Conservation (phyloP, 352 stramenopile species). For the Chrysophaeum taylorii region DNA sequence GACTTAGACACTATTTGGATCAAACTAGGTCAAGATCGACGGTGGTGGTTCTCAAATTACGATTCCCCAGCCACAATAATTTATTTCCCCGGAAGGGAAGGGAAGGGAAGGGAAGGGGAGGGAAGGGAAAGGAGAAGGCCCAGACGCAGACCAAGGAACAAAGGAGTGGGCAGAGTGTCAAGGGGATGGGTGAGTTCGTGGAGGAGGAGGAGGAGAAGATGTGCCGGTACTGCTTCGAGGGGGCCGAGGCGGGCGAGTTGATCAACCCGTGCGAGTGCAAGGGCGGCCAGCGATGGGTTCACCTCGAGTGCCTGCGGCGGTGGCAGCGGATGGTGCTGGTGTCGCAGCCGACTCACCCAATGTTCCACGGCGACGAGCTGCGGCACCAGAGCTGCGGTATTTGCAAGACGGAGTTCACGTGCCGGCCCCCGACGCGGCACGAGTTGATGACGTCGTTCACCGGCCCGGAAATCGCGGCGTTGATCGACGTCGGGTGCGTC, state of each 20-base stretch:
- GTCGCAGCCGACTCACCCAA: slow-evolving; percentile 36
- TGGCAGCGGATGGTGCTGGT: slow-evolving; percentile 40
- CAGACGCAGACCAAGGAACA: too few relatives aligned
- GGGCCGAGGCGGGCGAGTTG: slow-evolving; percentile 20
- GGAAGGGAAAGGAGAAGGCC: too few relatives aligned
- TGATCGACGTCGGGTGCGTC: slow-evolving; percentile 29
- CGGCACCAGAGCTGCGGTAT: slow-evolving; percentile 38
- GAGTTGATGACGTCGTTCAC: slow-evolving; percentile 39
- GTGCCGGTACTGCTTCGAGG: slow-evolving; percentile 36
- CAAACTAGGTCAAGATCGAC: too few relatives aligned
- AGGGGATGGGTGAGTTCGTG: too few relatives aligned
- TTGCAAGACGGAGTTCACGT: slow-evolving; percentile 31
- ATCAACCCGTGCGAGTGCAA: slow-evolving; percentile 33
- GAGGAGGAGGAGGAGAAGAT: too few relatives aligned
- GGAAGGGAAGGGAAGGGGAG: too few relatives aligned
- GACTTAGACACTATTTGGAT: too few relatives aligned
- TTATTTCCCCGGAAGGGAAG: too few relatives aligned
- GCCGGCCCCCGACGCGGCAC: slow-evolving; percentile 29
- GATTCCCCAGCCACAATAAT: too few relatives aligned
- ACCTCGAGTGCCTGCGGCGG: slow-evolving; percentile 33
- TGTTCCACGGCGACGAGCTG: slow-evolving; percentile 33
- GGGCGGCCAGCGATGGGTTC: slow-evolving; percentile 31
- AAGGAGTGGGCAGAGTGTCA: too few relatives aligned
- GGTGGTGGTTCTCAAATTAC: too few relatives aligned
- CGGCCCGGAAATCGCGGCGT: slow-evolving; percentile 34